Conservation (phyloP, 2,329 filamentous ascomycete species). For the Pestalotiopsis sp. region DNA sequence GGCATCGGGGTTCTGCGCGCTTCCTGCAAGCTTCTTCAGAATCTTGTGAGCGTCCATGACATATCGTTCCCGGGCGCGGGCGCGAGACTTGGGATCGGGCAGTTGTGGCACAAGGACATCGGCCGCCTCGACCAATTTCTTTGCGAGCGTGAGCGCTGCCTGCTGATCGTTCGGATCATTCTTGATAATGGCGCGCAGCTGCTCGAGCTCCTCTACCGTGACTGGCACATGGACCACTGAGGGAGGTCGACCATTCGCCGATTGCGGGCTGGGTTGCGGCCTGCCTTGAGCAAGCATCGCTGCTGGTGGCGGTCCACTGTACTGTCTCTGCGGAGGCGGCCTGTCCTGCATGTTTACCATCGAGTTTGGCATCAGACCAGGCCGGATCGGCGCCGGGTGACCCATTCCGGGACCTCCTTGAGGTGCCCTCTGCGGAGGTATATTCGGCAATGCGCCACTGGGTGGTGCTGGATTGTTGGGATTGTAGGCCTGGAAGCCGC, state of each 20-base stretch:
- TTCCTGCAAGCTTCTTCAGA: constrained; percentile 78
- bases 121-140: constrained; percentile 84
- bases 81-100: constrained; percentile 71
- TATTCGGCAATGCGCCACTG: constrained; percentile 27
- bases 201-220: constrained; percentile 77
- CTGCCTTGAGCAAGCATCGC: constrained; percentile 35
- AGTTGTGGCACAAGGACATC: constrained; percentile 68
- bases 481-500: constrained; percentile 35
- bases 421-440: constrained; percentile 26
- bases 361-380: constrained; percentile 63
- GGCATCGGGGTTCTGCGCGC: constrained; percentile 74
- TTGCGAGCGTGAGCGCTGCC: constrained; percentile 73
- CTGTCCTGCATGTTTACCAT: constrained; percentile 57
- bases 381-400: constrained; percentile 65
- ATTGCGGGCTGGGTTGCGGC: constrained; percentile 36
- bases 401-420: constrained; percentile 42
- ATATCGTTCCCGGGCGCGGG: constrained; percentile 81
- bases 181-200: constrained; percentile 70
- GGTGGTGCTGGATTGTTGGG: constrained; percentile 18
- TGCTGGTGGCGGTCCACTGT: constrained; percentile 43
- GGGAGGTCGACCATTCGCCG: constrained; percentile 32
- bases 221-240: constrained; percentile 56
- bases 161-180: constrained; percentile 73
- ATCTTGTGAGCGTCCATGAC: constrained; percentile 86
- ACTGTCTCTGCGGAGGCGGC: constrained; percentile 62